Base-by-base conservation (phyloP, 2,329 filamentous ascomycete genomes). In the Talaromyces atroroseus region DNA sequence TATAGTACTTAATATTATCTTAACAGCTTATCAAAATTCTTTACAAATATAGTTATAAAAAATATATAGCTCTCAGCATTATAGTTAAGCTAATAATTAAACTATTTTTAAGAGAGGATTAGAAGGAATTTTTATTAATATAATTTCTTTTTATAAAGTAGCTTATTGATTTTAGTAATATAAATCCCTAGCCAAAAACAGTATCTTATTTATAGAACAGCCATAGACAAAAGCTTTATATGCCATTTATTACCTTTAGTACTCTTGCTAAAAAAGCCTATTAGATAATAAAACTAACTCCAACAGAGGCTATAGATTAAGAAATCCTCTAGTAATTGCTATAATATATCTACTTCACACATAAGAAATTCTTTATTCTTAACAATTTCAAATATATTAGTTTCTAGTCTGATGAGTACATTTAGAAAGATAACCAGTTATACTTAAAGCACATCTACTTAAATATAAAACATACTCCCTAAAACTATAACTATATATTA, bases 281-380 rank as follows among this genome's bases (percentile, higher is more conserved):
- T 59, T 0, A 79, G 78, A 58, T 79, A 81, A 52, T 75, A 77
- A 0, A 63, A 45, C 58, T 78, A 72, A 51, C 75, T 78, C 78
- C 80, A 83, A 24, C 80, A 65, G 56, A 80, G 72, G 1, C 83
- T 83, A 23, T 81, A 75, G 7, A 85, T 77, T 1, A 77, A 64
- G 60, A 80, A 84, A 60, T 86, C 83, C 60, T 86, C 83, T 0
- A 80, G 78, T 1, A 86, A 63, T 51, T 83, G 81, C 10, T 73
- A 64, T 5, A 68, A 69, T 18, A 73, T 69, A 2, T 62, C 69
- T 54, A 72, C 68, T n/a, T 74, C 70, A 34, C 68, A 62, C 34
- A 62, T 57, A 18, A 79, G 76, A 59, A 83, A 81, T 38, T 67
- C 56, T 36, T 18, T 38, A 58, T 64, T 58, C 58, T 74, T 72